Conservation (phyloP, 164 flowering plant species). For the Nymphaea colorata region DNA sequence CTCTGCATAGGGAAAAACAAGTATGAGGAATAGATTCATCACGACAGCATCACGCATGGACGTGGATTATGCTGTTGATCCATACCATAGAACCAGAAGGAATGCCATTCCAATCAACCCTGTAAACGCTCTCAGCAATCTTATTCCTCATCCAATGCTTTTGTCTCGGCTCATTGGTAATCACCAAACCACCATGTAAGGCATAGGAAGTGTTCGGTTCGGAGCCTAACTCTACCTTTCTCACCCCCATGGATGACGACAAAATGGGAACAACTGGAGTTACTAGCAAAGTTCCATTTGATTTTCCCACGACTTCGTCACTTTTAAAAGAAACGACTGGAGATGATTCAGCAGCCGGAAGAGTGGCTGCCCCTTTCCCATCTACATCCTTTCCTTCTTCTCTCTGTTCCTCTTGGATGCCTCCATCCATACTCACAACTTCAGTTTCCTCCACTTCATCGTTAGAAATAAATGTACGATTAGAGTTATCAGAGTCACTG, state of each 20-base stretch:
- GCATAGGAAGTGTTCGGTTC: background rate
- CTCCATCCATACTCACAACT: slow-evolving; percentile 7
- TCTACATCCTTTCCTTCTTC: background rate
- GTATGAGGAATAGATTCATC: background rate
- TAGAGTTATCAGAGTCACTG: background rate
- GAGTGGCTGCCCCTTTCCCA: background rate
- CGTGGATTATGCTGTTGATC: background rate
- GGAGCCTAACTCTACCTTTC: background rate
- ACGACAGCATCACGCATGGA: background rate
- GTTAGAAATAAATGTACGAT: background rate
- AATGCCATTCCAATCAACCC: background rate
- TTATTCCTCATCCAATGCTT: background rate
- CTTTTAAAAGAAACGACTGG: background rate
- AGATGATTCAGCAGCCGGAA: too few relatives aligned
- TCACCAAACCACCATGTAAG: slow-evolving; percentile 1
- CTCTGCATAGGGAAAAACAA: slow-evolving; percentile 2
- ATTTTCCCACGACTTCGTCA: background rate
- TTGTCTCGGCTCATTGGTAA: background rate
- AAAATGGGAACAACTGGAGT: slow-evolving; percentile 1
- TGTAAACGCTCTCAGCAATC: background rate
- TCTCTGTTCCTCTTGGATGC: slow-evolving; percentile 2
- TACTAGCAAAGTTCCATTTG: background rate
- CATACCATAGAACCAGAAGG: background rate
- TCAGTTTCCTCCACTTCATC: slow-evolving; percentile 3
- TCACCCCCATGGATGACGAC: background rate